Base-by-base conservation (phyloP, 2,329 filamentous ascomycete genomes). In the Cercospora sp. region DNA sequence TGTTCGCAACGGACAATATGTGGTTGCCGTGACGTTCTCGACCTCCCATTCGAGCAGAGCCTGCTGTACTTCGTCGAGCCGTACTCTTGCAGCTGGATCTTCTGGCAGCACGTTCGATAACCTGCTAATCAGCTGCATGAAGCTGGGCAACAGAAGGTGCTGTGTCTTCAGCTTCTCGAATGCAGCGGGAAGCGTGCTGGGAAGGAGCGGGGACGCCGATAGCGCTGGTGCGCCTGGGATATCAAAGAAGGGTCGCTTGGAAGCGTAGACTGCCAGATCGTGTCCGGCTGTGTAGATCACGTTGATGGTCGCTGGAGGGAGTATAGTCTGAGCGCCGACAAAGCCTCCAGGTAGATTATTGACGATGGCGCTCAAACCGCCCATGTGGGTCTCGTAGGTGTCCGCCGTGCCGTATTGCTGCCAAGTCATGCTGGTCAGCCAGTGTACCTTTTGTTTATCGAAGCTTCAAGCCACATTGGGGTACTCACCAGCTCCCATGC, bases 361-460 rank as follows among this genome's bases (percentile, higher is more conserved):
- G 31, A 73, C 65, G 30, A 72, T 73, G 5, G 66, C 66, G 18
- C 64, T 64, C 5, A 73, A 59, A 13, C 72, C 72, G 10, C 63
- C 33, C 69, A 73, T 72, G 39, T 73, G 72, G 31, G 70, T 72
- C 13, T 70, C 65, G 67, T 71, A 69, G n/a, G 65, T 70, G 6
- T 36, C 26, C 12, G 65, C 45, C n/a, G 68, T 64, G 55, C 70
- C 70, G 42, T 69, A 72, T 39, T 71, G 65, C 70, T 72, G 61
- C 23, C 55, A 61, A 60, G 61, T 48, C 42, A 36, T 28, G 55
- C 57, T 33, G 26, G n/a, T 64, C 23, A 64, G 58, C 48, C 30
- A 55, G 53, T 65, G 53, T 62, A 23, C 58, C 57, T 48, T 23
- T 26, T 20, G 33, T 42, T 62, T 36, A 9, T n/a, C 53, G 53